A percentile compares a stretch with the other conserved stretches of the same genome.
Conservation (phyloP, 2,329 filamentous ascomycete genomes). For the Aspergillus phoenicis region DNA sequence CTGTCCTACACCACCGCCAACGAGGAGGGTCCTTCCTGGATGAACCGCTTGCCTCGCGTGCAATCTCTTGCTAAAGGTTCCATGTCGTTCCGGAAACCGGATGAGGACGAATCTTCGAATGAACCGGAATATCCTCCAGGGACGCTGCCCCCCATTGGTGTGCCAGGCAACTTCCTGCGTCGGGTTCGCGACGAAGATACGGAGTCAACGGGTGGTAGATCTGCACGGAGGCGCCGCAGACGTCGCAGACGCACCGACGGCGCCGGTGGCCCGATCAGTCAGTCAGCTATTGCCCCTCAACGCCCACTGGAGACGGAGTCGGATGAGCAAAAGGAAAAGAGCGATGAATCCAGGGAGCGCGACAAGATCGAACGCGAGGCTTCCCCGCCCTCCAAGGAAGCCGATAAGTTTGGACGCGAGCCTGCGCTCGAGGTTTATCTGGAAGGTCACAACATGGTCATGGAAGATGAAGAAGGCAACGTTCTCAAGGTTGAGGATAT, state of each 20-base stretch:
- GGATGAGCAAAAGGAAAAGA: constrained; percentile 27
- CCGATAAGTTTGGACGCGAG: constrained; percentile 37
- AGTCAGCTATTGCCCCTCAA: constrained; percentile 82
- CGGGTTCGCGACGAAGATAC: constrained; percentile 75
- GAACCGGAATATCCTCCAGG: constrained; percentile 67
- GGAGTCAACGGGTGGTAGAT: constrained; percentile 57
- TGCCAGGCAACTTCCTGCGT: constrained; percentile 76
- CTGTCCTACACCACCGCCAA: constrained; percentile 93
- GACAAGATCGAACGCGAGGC: constrained; percentile 39
- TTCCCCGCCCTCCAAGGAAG: constrained; percentile 40
- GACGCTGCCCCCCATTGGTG: constrained; percentile 69
- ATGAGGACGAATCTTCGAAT: constrained; percentile 62
- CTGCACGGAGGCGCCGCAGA: constrained; percentile 56
- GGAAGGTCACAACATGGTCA: constrained; percentile 75
- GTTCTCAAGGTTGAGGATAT: constrained; percentile 69
- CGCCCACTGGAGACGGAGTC: constrained; percentile 40
- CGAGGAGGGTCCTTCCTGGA: constrained; percentile 89
- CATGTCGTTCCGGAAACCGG: constrained; percentile 72
- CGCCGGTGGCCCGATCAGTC: constrained; percentile 82
- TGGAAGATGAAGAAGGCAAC: constrained; percentile 86
- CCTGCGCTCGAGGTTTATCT: constrained; percentile 69
- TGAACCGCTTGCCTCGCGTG: constrained; percentile 82
- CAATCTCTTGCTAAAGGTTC: constrained; percentile 80
- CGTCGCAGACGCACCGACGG: constrained; percentile 70
- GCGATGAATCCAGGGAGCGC: constrained; percentile 32